Evolutionary conservation across 306 rosid species (phyloP), one percentile per base, ranked within the genome.

Genomic region (Gastrolobium villosum): DNA sequence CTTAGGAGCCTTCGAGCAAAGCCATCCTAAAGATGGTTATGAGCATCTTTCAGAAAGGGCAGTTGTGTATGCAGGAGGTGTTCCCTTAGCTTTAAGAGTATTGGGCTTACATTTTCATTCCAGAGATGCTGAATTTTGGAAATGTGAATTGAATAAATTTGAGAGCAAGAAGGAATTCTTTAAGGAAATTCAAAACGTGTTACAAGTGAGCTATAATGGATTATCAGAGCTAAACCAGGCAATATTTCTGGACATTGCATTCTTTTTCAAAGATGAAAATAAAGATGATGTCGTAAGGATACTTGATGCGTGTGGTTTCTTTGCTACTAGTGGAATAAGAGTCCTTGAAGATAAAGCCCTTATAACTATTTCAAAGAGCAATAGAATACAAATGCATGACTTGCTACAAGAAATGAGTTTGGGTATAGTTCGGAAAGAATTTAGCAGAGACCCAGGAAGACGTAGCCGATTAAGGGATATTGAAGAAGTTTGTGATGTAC

Each of bases 41-140:
- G 77, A 56, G 14, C 13, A 56, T 5, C 28, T 56, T 2, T 39
- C 67, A 1, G 10, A 30, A 10, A 41, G 28, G 13, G 55, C 41
- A 36, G 44, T 56, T 40, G 30, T 11, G 3, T 56, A 56, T 26
- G 67, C 77, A 10, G 11, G 35, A 5, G 77, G 77, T 6, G 10
- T 20, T 56, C 77, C 67, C 0, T 41, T 72, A n/a, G 78, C 66
- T 32, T 43, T 80, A 28, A 10, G 35, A 6, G 66, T 71, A 39
- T 60, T 73, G 39, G 85, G 65, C 13, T 32, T 14, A 10, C 4
- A 32, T 60, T 4, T 60, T 20, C 14, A 60, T 13, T 34, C 65
- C 1, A 76, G 44, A 44, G 20, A 8, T 5, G 10, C 2, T 14
- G 26, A 50, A 0, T 10, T 54, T 5, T 82, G 85, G 85, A 15